Percentiles rank a stretch among this genome's conserved stretches.
These are phyloP conservation scores for Aureobasidium uvarum DNA, from an alignment of 2,329 filamentous ascomycete species.

Conservation along the genomic window DNA sequence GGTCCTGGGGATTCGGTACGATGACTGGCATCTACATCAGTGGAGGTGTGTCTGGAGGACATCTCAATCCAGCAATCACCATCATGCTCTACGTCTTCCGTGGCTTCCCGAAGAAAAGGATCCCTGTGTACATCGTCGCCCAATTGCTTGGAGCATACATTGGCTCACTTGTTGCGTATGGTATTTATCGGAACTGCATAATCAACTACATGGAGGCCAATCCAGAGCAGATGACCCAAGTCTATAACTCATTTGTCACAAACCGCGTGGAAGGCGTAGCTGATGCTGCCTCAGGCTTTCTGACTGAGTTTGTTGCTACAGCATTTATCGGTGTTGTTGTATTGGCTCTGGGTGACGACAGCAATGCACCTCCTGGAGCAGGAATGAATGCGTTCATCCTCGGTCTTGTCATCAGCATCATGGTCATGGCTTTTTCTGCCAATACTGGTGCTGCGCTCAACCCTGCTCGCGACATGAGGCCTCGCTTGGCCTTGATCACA, in stretches of 20 bases:
- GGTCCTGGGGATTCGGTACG: slow-evolving; percentile 46
- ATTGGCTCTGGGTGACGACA: slow-evolving; percentile 40
- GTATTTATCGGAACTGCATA: slow-evolving; percentile 39
- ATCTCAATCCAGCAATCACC: slow-evolving; percentile 51
- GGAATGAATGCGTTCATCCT: slow-evolving; percentile 54
- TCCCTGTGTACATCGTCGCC: slow-evolving; percentile 51
- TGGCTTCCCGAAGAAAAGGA: slow-evolving; percentile 54
- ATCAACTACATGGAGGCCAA: slow-evolving; percentile 36
- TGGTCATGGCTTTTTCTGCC: slow-evolving; percentile 46
- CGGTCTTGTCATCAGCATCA: slow-evolving; percentile 44
- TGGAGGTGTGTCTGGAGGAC: slow-evolving; percentile 47
- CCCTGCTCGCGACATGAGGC: slow-evolving; percentile 52
- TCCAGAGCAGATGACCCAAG: slow-evolving; percentile 30
- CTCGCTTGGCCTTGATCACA: slow-evolving; percentile 47
- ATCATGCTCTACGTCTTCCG: slow-evolving; percentile 47
- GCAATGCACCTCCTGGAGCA: slow-evolving; percentile 43
- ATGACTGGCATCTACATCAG: slow-evolving; percentile 49
- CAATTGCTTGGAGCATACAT: slow-evolving; percentile 55
- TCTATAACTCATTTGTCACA: slow-evolving; percentile 48
- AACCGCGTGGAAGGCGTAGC: slow-evolving; percentile 45
- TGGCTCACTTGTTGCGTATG: slow-evolving; percentile 50
- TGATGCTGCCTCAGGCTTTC: slow-evolving; percentile 49
- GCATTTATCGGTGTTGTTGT: slow-evolving; percentile 45
- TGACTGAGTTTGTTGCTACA: slow-evolving; percentile 50
- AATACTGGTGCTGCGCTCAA: slow-evolving; percentile 53